These are phyloP conservation scores for Penstemon eatonii DNA, from an alignment of 257 asterid genomes.

Conservation along the genomic window DNA sequence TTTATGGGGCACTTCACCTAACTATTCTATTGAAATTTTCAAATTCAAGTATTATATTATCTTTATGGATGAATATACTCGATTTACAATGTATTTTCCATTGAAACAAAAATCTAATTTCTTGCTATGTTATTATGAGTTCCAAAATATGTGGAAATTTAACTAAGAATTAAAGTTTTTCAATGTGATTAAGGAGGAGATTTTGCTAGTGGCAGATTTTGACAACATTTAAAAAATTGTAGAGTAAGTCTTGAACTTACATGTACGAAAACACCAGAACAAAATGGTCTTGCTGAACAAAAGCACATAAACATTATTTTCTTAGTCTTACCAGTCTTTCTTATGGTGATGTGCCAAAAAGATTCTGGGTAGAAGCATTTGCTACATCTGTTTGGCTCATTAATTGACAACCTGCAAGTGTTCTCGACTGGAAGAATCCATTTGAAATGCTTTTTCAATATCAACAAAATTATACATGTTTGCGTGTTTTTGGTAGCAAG, in stretches of 20 bases:
- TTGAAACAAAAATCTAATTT: neutral
- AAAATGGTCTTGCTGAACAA: too few species aligned
- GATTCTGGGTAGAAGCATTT: too few species aligned
- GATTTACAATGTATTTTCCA: neutral
- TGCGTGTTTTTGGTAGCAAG: too few species aligned
- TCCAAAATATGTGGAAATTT: neutral
- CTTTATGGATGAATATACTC: too few species aligned
- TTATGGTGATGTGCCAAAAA: neutral
- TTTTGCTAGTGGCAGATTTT: neutral
- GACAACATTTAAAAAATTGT: neutral
- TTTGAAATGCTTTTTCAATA: too few species aligned
- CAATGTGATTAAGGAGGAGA: neutral
- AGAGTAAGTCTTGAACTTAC: neutral
- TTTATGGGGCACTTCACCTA: neutral
- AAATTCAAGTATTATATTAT: too few species aligned
- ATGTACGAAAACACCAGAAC: too few species aligned
- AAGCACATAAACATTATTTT: neutral
- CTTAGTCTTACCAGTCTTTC: neutral
- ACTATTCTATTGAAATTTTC: neutral
- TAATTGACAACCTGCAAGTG: too few species aligned
- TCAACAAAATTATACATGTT: too few species aligned
- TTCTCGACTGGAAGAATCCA: too few species aligned
- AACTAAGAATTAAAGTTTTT: neutral
- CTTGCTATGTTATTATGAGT: neutral
- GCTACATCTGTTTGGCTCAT: too few species aligned